Percentiles rank a stretch among this genome's conserved stretches.
Conservation (phyloP, 305 asterid genomes). For the Fraxinus angustifolia region DNA sequence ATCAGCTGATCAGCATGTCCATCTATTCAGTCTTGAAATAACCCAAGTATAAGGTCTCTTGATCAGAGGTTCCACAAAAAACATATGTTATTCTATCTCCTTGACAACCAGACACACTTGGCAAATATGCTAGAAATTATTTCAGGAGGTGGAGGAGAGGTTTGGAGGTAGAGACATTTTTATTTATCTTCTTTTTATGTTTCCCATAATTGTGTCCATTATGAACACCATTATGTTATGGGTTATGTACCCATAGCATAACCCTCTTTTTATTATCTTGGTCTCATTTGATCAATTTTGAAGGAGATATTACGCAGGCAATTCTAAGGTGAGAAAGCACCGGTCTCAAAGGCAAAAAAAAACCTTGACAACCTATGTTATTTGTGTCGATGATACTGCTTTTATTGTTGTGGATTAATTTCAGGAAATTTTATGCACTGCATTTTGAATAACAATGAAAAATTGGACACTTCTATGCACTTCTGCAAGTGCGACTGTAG, state of each 20-base stretch:
- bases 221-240: no score
- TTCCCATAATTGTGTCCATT: no score
- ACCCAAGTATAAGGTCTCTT: background rate
- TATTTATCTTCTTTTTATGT: background rate
- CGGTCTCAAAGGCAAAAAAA: background rate
- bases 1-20: background rate
- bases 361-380: background rate
- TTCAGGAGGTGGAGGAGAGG: background rate
- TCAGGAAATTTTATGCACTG: background rate
- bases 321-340: background rate
- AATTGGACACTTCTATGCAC: background rate
- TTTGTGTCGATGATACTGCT: background rate
- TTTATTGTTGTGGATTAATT: background rate
- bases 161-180: background rate
- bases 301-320: background rate
- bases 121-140: background rate
- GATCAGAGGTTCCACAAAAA: background rate
- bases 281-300: constrained; percentile 2
- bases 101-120: background rate
- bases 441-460: background rate
- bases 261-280: background rate
- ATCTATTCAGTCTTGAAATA: background rate
- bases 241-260: no score
- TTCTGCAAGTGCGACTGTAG: background rate
- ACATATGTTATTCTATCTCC: background rate